These are phyloP conservation scores for Mycotypha africana DNA, from an alignment of 371 early-diverging fungal genomes.

Conservation along the genomic window DNA sequence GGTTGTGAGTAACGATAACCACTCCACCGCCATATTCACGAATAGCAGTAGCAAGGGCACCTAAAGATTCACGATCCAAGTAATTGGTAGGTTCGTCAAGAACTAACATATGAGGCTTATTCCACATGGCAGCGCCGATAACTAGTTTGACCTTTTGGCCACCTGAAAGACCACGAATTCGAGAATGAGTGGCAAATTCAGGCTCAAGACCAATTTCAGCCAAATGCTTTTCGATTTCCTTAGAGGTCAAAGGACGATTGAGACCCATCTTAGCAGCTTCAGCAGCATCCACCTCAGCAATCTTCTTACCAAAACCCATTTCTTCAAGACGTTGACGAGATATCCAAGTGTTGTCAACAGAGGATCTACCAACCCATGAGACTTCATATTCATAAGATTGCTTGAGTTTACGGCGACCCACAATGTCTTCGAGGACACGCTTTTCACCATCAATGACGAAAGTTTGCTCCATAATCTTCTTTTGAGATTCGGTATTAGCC, in stretches of 20 bases:
- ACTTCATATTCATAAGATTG: conserved; percentile 66
- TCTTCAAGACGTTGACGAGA: conserved; percentile 65
- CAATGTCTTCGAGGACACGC: conserved; percentile 52
- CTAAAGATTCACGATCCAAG: conserved; percentile 71
- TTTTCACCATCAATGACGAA: conserved; percentile 61
- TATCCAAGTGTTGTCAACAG: conserved; percentile 66
- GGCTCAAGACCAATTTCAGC: conserved; percentile 63
- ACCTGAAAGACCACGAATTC: conserved; percentile 83
- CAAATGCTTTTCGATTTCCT: conserved; percentile 67
- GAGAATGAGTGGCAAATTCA: conserved; percentile 76
- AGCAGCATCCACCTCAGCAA: conserved; percentile 59
- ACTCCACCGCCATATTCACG: conserved; percentile 70
- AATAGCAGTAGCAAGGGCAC: conserved; percentile 64
- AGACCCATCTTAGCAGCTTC: conserved; percentile 64
- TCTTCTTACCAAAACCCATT: conserved; percentile 63
- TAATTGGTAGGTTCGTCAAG: conserved; percentile 89
- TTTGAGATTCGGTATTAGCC: conserved; percentile 56
- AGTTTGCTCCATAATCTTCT: conserved; percentile 58
- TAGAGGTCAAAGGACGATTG: conserved; percentile 55
- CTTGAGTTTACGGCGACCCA: conserved; percentile 66
- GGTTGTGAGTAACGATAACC: conserved; percentile 72
- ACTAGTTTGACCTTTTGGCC: conserved; percentile 91
- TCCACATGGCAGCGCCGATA: conserved; percentile 81
- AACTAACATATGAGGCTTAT: conserved; percentile 81
- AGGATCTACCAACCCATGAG: conserved; percentile 51